Evolutionary conservation across 306 rosid genomes (phyloP).

Genomic region (Lathyrus aphaca): DNA sequence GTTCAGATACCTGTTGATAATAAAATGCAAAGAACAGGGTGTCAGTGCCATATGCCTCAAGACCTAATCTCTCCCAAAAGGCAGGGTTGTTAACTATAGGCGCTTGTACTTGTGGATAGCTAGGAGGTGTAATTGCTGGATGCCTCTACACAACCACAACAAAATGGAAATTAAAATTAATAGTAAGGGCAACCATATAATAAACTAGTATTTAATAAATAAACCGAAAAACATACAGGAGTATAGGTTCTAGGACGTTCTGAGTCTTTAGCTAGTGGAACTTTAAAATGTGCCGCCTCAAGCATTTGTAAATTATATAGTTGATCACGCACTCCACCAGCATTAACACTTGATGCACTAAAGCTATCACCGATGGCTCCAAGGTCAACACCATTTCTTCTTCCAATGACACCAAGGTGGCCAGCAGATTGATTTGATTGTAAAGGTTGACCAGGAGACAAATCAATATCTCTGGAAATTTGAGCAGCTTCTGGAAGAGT

Average conservation of each 20-base stretch:
- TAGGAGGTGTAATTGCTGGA: slow-evolving; percentile 75
- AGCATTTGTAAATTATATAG: slow-evolving; percentile 81
- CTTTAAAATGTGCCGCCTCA: slow-evolving; percentile 75
- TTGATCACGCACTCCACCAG: slow-evolving; percentile 81
- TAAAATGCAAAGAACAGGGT: slow-evolving; percentile 91
- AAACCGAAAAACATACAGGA: slow-evolving; percentile 63
- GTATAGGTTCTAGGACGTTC: slow-evolving; percentile 85
- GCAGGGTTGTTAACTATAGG: slow-evolving; percentile 92
- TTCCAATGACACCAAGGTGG: slow-evolving; percentile 91
- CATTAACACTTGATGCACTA: slow-evolving; percentile 54
- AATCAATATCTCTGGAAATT: slow-evolving; percentile 72
- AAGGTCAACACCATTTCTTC: slow-evolving; percentile 87
- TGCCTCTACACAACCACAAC: slow-evolving; percentile 63
- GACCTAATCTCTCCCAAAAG: slow-evolving; percentile 89
- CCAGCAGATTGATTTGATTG: slow-evolving; percentile 75
- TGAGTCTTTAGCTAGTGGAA: slow-evolving; percentile 89
- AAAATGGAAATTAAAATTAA: slow-evolving; percentile 24
- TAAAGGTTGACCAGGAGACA: slow-evolving; percentile 89
- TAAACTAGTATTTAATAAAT: slow-evolving; percentile 20
- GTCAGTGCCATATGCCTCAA: slow-evolving; percentile 71
- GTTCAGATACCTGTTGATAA: slow-evolving; percentile 80
- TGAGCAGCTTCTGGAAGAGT: slow-evolving; percentile 72
- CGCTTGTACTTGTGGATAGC: slow-evolving; percentile 95
- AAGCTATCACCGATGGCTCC: slow-evolving; percentile 91
- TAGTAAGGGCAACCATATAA: background rate